Evolutionary conservation across 176 grass and related monocot species (phyloP), one percentile per base, ranked within the genome.

Genomic region (Cenchrus americanus): DNA sequence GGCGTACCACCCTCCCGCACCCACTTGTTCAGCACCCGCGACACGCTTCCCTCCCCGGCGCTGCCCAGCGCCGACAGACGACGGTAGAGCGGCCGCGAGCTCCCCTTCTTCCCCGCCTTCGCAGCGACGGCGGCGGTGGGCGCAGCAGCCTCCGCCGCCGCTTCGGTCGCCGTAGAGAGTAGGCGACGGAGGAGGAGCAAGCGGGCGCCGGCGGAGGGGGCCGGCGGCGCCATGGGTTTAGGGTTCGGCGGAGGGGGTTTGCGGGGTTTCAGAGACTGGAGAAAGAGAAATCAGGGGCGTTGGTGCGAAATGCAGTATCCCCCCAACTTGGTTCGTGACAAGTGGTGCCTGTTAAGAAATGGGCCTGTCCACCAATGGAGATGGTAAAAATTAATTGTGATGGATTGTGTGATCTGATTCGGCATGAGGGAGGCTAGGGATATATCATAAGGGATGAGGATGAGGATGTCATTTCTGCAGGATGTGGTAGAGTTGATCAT

Each of bases 11-110:
- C 93, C 51, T 94, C 82, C 9, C 79, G 86, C 65, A 84, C 43
- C 93, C 93, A 94, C 83, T 94, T 92, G 83, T 94, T 86, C 18
- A 94, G 23, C 40, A 75, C 80, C 70, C 53, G 81, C 13, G 78
- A 47, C 37, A 92, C 93, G 74, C 90, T 82, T 43, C 93, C 93
- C 17, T 80, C 85, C 37, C 80, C 79, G 10, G 79, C 75, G 18
- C 21, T 27, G 34, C 93, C 93, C 60, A 95, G 85, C 37, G 66
- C 93, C 66, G 93, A 90, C 55, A 92, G 82, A 42, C 83, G 82
- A 9, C 83, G 85, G 80, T 90, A 95, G 14, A 95, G 85, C 3
- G 64, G 37, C 70, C 77, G 73, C 18, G 37, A 11, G 51, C 27
- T 66, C 66, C 79, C 70, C 13, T 18, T 18, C 13, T 14, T 52